A percentile compares a stretch with the other conserved stretches of the same genome.
phyloP scores from a whole-genome alignment of 1,139 yeast species.

The Zygoascus meyerae region DNA sequence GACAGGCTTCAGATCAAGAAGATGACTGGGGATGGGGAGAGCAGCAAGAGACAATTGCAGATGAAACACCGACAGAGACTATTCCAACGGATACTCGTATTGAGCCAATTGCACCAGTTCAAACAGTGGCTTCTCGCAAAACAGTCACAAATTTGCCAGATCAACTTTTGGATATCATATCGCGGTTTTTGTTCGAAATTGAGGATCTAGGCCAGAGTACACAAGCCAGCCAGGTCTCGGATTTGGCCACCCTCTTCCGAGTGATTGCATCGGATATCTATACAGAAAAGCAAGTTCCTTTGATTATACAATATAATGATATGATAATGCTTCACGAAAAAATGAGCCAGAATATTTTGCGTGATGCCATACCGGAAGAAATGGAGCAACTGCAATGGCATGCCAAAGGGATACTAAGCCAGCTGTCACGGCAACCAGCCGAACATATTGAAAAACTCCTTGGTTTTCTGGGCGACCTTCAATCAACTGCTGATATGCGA shows the following conservation, averaged over 20 bases:
- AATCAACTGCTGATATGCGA: constrained; percentile 20
- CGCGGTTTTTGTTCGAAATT: constrained; percentile 17
- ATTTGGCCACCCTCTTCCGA: constrained; percentile 25
- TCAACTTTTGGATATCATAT: constrained; percentile 3
- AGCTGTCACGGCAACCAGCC: constrained; percentile 5
- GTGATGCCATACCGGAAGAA: constrained; percentile 14
- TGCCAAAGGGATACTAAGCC: constrained; percentile 14
- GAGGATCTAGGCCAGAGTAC: constrained; percentile 12
- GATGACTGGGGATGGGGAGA: constrained; percentile 33
- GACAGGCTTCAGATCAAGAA: constrained; percentile 14
- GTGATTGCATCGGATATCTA: constrained; percentile 26
- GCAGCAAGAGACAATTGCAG: constrained; percentile 16
- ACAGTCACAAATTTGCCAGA: constrained; percentile 2
- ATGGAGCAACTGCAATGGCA: constrained; percentile 14
- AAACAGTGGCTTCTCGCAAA: not conserved
- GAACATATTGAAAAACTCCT: constrained; percentile 9
- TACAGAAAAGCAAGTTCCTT: constrained; percentile 15
- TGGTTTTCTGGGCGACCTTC: constrained; percentile 21
- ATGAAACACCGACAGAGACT: not conserved
- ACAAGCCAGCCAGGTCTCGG: constrained; percentile 20
- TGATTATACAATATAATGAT: constrained; percentile 25
- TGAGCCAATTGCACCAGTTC: not conserved
- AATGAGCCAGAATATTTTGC: constrained; percentile 10
- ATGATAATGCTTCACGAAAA: constrained; percentile 14
- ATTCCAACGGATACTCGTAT: not conserved